Conservation (phyloP, 805 yeast species). For the Saccharomycopsis schoenii region DNA sequence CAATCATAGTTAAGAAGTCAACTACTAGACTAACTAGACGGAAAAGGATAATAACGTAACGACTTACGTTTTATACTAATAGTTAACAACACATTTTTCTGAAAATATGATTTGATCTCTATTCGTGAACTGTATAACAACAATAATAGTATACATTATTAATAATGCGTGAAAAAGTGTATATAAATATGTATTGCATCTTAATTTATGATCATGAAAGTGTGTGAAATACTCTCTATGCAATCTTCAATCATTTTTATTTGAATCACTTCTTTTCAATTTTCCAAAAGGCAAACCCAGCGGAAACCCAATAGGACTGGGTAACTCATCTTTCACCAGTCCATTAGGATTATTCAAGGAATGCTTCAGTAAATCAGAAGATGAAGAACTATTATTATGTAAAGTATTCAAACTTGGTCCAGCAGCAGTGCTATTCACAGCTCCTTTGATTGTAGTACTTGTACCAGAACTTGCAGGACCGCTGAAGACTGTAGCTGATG, state of each 20-base stretch:
- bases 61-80: too few species aligned
- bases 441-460: neutral
- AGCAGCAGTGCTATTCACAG: neutral
- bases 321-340: conserved; percentile 16
- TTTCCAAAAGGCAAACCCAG: conserved; percentile 9
- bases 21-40: too few species aligned
- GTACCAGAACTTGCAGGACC: neutral
- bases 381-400: neutral
- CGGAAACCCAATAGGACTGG: conserved; percentile 15
- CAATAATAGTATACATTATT: too few species aligned
- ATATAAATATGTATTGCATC: too few species aligned
- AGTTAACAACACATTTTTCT: too few species aligned
- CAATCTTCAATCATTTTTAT: neutral
- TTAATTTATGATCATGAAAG: too few species aligned
- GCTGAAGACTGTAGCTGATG: neutral
- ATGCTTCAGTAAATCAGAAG: conserved; percentile 11
- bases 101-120: too few species aligned
- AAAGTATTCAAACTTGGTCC: neutral
- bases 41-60: too few species aligned
- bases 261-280: conserved; percentile 4
- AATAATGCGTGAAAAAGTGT: too few species aligned
- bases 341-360: conserved; percentile 18
- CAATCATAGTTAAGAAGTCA: too few species aligned
- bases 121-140: too few species aligned
- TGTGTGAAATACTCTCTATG: too few species aligned